Base-by-base conservation (phyloP, 2,329 filamentous ascomycete species). In the Colletotrichum australisinense region DNA sequence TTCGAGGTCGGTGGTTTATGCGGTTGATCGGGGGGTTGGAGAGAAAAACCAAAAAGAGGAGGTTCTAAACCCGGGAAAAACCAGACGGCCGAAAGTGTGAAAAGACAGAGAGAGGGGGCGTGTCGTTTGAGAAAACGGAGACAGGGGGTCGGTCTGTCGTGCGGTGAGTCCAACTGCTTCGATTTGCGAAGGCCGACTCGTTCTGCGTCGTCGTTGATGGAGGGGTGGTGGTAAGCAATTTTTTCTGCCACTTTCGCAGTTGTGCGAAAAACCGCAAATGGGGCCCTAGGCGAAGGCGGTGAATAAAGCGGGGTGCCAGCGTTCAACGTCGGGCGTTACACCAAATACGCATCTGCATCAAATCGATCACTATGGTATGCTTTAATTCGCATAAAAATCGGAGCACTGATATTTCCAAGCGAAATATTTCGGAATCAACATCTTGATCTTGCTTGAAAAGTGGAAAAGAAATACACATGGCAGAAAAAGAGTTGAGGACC, bases 201-300 rank as follows among this genome's bases (percentile, higher is more conserved):
- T 55, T 65, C 67, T 67, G 42, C 42, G 42, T 49, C 42, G 32
- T 64, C 62, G 63, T 64, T 57, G 42, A 71, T 71, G 71, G 71
- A 73, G 71, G 71, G 71, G 65, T 72, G 69, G 74, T 73, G 58
- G 62, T 35, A 60, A 70, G 70, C 63, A 74, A 67, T 74, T 74
- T 74, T 74, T 72, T 59, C 67, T 70, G 59, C 68, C 63, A 55
- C 35, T 67, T 76, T 67, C 66, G 42, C 19, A 49, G 42, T 49
- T 74, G 72, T 74, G 70, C 64, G 69, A 69, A 63, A 68, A 52
- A 42, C 52, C 64, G n/a, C n/a, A 67, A 63, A 16, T 14, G 63
- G 76, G 81, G 81, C 78, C 80, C 79, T 84, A 85, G 83, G 80
- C 81, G 82, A 84, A 81, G 78, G 80, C 82, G 81, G 78, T 84